Conservation (phyloP, 23 red algal species). For the Cyanidioschyzon merolae region DNA sequence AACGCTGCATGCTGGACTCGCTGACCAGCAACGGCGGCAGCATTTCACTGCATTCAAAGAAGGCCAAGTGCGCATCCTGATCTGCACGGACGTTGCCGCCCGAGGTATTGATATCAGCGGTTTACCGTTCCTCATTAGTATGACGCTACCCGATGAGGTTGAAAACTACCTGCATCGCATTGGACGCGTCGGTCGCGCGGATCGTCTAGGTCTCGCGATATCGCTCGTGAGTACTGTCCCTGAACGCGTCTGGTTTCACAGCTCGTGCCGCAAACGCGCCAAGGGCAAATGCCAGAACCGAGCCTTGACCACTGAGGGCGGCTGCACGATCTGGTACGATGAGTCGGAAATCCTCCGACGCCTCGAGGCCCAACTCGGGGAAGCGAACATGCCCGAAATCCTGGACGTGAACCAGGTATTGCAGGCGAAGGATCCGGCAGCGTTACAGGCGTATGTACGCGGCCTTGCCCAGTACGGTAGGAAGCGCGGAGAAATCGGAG, state of each 20-base stretch:
- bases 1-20: conserved; percentile 52
- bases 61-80: conserved; percentile 58
- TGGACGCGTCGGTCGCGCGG: conserved; percentile 45
- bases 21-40: conserved; percentile 38
- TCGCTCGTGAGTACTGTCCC: conserved; percentile 54
- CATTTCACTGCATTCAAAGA: conserved; percentile 47
- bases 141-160: conserved; percentile 26
- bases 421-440: background rate
- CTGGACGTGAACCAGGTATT: background rate
- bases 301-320: conserved; percentile 42
- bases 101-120: conserved; percentile 20
- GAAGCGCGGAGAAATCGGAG: background rate
- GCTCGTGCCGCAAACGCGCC: conserved; percentile 31
- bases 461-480: background rate
- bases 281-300: conserved; percentile 56
- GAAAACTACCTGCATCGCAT: conserved; percentile 29
- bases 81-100: conserved; percentile 41
- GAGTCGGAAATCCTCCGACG: conserved; percentile 60
- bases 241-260: conserved; percentile 83
- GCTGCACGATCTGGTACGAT: conserved; percentile 71
- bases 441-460: background rate
- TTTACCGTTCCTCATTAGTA: conserved; percentile 18
- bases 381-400: conserved; percentile 21
- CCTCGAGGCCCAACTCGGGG: conserved; percentile 46
- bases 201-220: conserved; percentile 60